These are phyloP conservation scores for Lineolata rhizophorae DNA, from an alignment of 495 filamentous ascomycete genomes.

Conservation along the genomic window DNA sequence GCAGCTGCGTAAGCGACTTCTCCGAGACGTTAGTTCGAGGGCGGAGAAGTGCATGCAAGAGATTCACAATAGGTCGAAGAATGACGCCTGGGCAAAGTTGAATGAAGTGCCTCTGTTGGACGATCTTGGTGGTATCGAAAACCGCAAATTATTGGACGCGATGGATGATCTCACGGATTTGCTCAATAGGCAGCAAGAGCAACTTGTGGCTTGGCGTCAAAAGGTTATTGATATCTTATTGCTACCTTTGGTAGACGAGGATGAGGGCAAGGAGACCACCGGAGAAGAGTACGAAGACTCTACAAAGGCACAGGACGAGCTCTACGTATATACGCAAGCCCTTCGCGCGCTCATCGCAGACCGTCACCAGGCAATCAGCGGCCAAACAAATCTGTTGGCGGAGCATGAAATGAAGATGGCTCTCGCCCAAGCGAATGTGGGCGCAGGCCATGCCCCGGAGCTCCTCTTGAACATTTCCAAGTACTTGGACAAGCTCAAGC, in stretches of 20 bases:
- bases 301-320: slow-evolving; percentile 63
- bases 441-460: slow-evolving; percentile 48
- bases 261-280: slow-evolving; percentile 45
- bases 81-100: no score
- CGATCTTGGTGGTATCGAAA: slow-evolving; percentile 37
- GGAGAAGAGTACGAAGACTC: slow-evolving; percentile 81
- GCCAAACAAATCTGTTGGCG: slow-evolving; percentile 53
- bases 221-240: slow-evolving; percentile 45
- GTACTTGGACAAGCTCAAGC: slow-evolving; percentile 34
- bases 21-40: slow-evolving; percentile 17
- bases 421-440: slow-evolving; percentile 31
- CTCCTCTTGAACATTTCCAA: slow-evolving; percentile 35
- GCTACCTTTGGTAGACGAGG: slow-evolving; percentile 62
- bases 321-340: slow-evolving; percentile 64
- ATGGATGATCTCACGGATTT: slow-evolving; percentile 29
- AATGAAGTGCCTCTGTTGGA: slow-evolving; percentile 28
- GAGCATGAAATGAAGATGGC: slow-evolving; percentile 48
- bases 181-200: slow-evolving; percentile 45
- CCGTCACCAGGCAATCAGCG: slow-evolving; percentile 51
- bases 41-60: slow-evolving; percentile 25
- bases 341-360: slow-evolving; percentile 57
- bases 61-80: no score
- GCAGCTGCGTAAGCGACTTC: slow-evolving; percentile 49
- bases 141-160: slow-evolving; percentile 29
- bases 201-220: slow-evolving; percentile 52